Evolutionary conservation across 345 rosid species (phyloP).

Genomic region (Citrus inodora): DNA sequence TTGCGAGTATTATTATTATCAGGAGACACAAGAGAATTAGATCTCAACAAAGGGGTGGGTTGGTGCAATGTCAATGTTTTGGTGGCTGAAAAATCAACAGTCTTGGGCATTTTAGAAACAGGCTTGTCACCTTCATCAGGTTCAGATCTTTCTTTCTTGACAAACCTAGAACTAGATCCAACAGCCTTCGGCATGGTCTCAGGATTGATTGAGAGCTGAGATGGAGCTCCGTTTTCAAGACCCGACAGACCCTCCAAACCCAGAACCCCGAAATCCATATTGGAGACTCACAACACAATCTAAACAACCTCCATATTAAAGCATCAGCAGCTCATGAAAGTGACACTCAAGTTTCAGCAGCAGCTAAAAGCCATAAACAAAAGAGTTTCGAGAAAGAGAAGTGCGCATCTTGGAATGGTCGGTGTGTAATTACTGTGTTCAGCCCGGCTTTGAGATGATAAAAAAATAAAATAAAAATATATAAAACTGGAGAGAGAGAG

Average conservation of each 20-base stretch:
- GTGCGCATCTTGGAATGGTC: constrained; percentile 24
- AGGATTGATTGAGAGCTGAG: constrained; percentile 17
- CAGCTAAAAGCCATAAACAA: neutral
- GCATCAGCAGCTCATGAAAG: constrained; percentile 29
- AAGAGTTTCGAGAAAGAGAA: constrained; percentile 18
- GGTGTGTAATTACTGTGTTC: constrained; percentile 2
- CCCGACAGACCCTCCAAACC: constrained; percentile 42
- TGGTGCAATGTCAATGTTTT: constrained; percentile 52
- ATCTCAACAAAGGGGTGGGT: constrained; percentile 42
- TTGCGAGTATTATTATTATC: constrained; percentile 9
- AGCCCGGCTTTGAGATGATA: neutral
- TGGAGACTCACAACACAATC: constrained; percentile 8
- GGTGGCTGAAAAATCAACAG: constrained; percentile 28
- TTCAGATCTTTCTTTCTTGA: constrained; percentile 42
- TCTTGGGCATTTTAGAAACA: constrained; percentile 33
- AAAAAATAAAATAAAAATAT: constrained; percentile 6
- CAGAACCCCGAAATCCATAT: constrained; percentile 53
- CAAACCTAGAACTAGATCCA: constrained; percentile 46
- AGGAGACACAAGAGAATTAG: constrained; percentile 33
- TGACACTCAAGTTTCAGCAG: constrained; percentile 17
- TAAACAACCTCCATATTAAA: constrained; percentile 29
- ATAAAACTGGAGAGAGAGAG: constrained; percentile 16
- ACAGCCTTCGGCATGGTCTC: constrained; percentile 22
- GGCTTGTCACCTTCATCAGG: constrained; percentile 41
- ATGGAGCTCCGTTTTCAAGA: constrained; percentile 30